A percentile compares a stretch with the other conserved stretches of the same genome.
Evolutionary conservation across 2,329 filamentous ascomycete species (phyloP).

Genomic region (Acrocalymma vagum): DNA sequence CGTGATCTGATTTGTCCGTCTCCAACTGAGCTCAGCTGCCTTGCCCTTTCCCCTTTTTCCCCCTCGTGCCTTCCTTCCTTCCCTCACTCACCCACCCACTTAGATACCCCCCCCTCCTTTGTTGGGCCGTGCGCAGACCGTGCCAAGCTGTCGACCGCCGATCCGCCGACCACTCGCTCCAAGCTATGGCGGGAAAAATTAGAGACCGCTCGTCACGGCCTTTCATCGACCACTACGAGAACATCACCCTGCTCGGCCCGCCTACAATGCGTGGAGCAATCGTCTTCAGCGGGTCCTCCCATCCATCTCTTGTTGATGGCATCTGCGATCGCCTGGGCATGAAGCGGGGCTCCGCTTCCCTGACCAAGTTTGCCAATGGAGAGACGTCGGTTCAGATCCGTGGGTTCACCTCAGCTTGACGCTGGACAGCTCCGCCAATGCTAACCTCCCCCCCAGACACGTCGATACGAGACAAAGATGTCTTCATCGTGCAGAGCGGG

Average conservation of each 20-base stretch:
- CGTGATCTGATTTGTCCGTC: no score
- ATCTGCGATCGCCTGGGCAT: conserved; percentile 73
- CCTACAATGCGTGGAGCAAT: conserved; percentile 70
- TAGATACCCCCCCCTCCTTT: no score
- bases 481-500: conserved; percentile 98
- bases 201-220: conserved; percentile 21
- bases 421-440: no score
- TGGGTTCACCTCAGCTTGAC: no score
- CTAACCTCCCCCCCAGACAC: no score
- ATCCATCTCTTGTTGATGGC: conserved; percentile 69
- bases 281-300: conserved; percentile 73
- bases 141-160: conserved; percentile 12
- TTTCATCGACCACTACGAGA: conserved; percentile 35
- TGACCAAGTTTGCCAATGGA: conserved; percentile 74
- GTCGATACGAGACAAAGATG: conserved; percentile 94
- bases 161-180: conserved; percentile 10
- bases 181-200: conserved; percentile 36
- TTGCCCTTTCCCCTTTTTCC: no score
- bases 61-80: no score
- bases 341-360: conserved; percentile 65
- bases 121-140: no score
- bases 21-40: no score
- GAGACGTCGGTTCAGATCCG: conserved; percentile 75
- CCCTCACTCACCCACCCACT: no score
- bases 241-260: conserved; percentile 40